Evolutionary conservation across 768 basidiomycete species (phyloP).

Genomic region (Scleroderma bovista): DNA sequence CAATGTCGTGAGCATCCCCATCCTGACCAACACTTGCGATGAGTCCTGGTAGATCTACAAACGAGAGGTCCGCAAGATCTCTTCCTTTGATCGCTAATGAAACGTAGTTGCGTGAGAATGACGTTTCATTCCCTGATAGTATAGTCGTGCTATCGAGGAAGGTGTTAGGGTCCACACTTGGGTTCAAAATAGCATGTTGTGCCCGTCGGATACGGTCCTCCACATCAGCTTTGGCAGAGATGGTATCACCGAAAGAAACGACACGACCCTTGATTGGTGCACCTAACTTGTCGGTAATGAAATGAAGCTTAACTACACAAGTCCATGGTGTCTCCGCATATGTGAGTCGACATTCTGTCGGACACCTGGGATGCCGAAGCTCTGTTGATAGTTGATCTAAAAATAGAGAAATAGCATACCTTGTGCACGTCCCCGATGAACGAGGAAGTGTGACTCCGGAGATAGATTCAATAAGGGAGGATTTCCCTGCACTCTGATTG

Average conservation of each 20-base stretch:
- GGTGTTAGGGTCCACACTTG: conserved; percentile 23
- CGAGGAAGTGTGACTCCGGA: conserved; percentile 31
- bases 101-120: conserved; percentile 38
- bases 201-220: conserved; percentile 54
- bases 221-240: conserved; percentile 39
- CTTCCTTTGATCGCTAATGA: conserved; percentile 37
- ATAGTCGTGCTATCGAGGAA: conserved; percentile 14
- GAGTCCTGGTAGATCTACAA: conserved; percentile 37
- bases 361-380: conserved; percentile 18
- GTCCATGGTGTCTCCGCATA: conserved; percentile 24
- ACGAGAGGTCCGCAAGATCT: conserved; percentile 33
- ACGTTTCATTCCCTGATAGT: conserved; percentile 8
- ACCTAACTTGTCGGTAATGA: conserved; percentile 32
- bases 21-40: conserved; percentile 44
- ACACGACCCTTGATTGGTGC: conserved; percentile 18
- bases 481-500: conserved; percentile 48
- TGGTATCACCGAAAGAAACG: conserved; percentile 36
- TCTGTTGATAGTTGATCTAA: conserved; percentile 1
- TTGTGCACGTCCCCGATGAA: neutral
- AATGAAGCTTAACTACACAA: conserved; percentile 39
- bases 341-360: conserved; percentile 33
- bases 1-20: conserved; percentile 36
- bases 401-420: neutral
- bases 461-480: conserved; percentile 46
- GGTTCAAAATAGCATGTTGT: conserved; percentile 52